Evolutionary conservation across 306 rosid species (phyloP).

Genomic region (Mimosa pudica): DNA sequence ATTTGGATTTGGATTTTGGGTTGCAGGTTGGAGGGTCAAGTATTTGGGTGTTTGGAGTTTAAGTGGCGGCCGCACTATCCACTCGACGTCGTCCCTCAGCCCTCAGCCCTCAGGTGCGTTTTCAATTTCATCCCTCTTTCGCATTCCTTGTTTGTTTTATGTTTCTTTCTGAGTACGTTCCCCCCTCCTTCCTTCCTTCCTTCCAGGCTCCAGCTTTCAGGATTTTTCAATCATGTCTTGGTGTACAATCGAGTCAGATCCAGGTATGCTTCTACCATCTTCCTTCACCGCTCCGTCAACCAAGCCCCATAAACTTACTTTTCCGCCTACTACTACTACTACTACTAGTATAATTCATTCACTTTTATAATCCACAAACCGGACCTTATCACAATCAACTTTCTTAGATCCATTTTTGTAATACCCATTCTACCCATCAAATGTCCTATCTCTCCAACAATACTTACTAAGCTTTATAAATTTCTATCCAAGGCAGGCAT

Average conservation of each 20-base stretch:
- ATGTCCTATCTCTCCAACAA: not conserved
- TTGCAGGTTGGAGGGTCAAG: too few relatives aligned
- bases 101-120: not conserved
- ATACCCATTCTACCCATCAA: not conserved
- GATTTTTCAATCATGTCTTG: slow-evolving; percentile 74
- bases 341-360: not conserved
- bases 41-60: too few relatives aligned
- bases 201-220: slow-evolving; percentile 42
- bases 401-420: not conserved
- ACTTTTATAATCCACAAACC: not conserved
- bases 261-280: slow-evolving; percentile 55
- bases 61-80: not conserved
- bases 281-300: not conserved
- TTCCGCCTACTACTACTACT: too few relatives aligned
- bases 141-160: slow-evolving; percentile 1
- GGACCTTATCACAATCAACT: not conserved
- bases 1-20: too few relatives aligned
- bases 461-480: not conserved
- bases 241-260: slow-evolving; percentile 99
- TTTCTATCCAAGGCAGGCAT: not conserved
- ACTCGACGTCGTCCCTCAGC: not conserved
- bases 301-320: too few relatives aligned
- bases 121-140: not conserved
- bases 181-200: not conserved
- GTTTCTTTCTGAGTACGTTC: not conserved